Percentiles rank a stretch among this genome's conserved stretches.
These are phyloP conservation scores for Cladosporium austrohemisphaericum DNA, from an alignment of 2,329 filamentous ascomycete species.

Conservation along the genomic window DNA sequence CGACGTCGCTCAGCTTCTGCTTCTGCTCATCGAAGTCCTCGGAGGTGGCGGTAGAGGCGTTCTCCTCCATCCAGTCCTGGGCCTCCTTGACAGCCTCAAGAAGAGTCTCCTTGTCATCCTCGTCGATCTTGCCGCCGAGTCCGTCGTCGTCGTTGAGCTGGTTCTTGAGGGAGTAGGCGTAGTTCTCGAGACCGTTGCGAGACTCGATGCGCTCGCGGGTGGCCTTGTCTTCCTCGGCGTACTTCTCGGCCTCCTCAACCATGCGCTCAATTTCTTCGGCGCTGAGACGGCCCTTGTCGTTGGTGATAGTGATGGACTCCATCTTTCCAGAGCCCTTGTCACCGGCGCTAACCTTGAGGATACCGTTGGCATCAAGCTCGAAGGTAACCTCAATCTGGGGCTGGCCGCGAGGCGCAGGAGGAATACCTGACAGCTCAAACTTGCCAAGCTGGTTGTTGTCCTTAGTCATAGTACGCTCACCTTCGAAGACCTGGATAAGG, in stretches of 20 bases:
- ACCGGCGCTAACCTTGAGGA: slow-evolving; percentile 89
- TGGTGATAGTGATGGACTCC: slow-evolving; percentile 97
- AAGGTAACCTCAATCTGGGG: slow-evolving; percentile 98
- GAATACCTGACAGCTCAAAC: slow-evolving; percentile 96
- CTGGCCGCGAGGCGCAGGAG: slow-evolving; percentile 89
- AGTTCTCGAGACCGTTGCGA: slow-evolving; percentile 97
- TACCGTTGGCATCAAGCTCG: slow-evolving; percentile 97
- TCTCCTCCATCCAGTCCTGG: slow-evolving; percentile 95
- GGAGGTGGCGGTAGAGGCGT: slow-evolving; percentile 74
- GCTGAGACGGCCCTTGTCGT: slow-evolving; percentile 97
- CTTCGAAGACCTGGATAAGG: slow-evolving; percentile 99
- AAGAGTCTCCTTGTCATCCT: slow-evolving; percentile 96
- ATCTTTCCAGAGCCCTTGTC: slow-evolving; percentile 98
- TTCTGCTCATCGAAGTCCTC: slow-evolving; percentile 99
- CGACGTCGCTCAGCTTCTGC: slow-evolving; percentile 95
- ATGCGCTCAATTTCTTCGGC: slow-evolving; percentile 98
- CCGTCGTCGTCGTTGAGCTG: slow-evolving; percentile 96
- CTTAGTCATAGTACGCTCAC: slow-evolving; percentile 63
- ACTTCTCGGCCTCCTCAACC: slow-evolving; percentile 97
- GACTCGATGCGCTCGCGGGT: slow-evolving; percentile 95
- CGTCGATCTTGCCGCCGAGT: slow-evolving; percentile 96
- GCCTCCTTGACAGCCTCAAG: slow-evolving; percentile 96
- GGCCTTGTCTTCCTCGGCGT: slow-evolving; percentile 98
- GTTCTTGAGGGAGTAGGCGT: slow-evolving; percentile 98
- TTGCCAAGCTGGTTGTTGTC: slow-evolving; percentile 82